Evolutionary conservation across 2,329 filamentous ascomycete genomes (phyloP), one percentile per base, ranked within the genome.

Genomic region (Penicillium crustosum): DNA sequence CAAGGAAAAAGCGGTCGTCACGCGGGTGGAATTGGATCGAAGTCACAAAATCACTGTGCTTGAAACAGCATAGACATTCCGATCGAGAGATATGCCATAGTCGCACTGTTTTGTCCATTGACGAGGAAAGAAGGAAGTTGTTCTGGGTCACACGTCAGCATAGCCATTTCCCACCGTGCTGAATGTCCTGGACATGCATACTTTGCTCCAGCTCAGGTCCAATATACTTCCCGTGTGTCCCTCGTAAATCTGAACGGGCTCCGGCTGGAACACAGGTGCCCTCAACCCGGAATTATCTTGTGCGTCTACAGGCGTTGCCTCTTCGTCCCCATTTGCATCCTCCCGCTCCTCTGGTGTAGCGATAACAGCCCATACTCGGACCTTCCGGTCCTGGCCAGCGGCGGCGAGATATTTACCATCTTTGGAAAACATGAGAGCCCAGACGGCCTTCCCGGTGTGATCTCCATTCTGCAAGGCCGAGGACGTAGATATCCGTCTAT

Each of bases 81-180:
- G 83, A 76, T 52, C 93, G 83, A 70, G 86, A 93, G 61, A 94
- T 82, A 75, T 99, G 94, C 93, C 94, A 99, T 48, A 99, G 76
- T 15, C 91, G 85, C 13, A 99, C 94, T 0, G 93, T 96, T 79
- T 97, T 97, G 73, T 99, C 94, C 92, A 97, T 97, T 0, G 93
- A 96, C 0, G 93, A 95, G 4, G 93, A 97, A 17, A 99, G 81
- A 29, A 99, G 76, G 66, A 99, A 99, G 73, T 96, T 96, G 76
- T 99, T 99, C 81, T 84, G 39, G 3, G 7, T 43, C 42, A 53
- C 62, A 47, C 59, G 56, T 60, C 17, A 61, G 54, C 50, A 12
- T 13, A 3, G 19, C 15, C 17, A 23, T 21, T n/a, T 25, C 15
- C 13, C 7, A 8, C 25, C 9, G 10, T 19, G 29, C 15, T 33